phyloP scores from a whole-genome alignment of 2,329 filamentous ascomycete genomes.

The Fusarium pseudonygamai region DNA sequence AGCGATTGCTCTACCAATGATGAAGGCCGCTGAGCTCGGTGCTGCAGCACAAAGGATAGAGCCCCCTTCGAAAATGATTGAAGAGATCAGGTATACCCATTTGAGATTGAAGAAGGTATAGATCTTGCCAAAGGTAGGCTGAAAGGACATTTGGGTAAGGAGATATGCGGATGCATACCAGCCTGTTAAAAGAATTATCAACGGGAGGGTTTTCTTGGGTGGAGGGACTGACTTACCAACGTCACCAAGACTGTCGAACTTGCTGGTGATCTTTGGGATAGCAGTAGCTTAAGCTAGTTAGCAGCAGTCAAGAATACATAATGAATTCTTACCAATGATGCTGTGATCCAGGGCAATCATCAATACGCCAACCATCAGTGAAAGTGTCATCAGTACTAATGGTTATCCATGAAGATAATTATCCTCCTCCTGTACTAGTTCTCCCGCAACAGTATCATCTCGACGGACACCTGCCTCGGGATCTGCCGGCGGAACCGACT shows the following conservation, averaged over 20 bases:
- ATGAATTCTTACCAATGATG: constrained; percentile 23
- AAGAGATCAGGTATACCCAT: constrained; percentile 40
- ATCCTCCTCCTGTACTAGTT: not conserved
- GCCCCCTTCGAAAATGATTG: constrained; percentile 41
- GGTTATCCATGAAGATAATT: constrained; percentile 25
- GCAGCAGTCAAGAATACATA: too few species aligned
- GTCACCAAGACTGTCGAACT: constrained; percentile 49
- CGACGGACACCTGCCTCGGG: not conserved
- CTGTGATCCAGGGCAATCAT: constrained; percentile 38
- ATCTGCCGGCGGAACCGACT: not conserved
- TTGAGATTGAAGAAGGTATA: constrained; percentile 48
- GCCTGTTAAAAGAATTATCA: constrained; percentile 16
- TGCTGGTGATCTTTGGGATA: constrained; percentile 41
- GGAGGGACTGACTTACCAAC: not conserved
- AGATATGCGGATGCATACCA: constrained; percentile 48
- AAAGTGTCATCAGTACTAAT: constrained; percentile 25
- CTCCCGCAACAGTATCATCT: not conserved
- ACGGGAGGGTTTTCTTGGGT: not conserved
- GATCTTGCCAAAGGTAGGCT: constrained; percentile 45
- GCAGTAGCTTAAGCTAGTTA: constrained; percentile 33
- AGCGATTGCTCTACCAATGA: constrained; percentile 51
- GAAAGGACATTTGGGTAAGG: constrained; percentile 39
- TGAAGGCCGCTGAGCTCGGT: constrained; percentile 48
- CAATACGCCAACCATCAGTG: constrained; percentile 32
- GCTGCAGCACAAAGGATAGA: constrained; percentile 43